These are phyloP conservation scores for Phoma sp. DNA, from an alignment of 2,329 filamentous ascomycete genomes.

Conservation along the genomic window DNA sequence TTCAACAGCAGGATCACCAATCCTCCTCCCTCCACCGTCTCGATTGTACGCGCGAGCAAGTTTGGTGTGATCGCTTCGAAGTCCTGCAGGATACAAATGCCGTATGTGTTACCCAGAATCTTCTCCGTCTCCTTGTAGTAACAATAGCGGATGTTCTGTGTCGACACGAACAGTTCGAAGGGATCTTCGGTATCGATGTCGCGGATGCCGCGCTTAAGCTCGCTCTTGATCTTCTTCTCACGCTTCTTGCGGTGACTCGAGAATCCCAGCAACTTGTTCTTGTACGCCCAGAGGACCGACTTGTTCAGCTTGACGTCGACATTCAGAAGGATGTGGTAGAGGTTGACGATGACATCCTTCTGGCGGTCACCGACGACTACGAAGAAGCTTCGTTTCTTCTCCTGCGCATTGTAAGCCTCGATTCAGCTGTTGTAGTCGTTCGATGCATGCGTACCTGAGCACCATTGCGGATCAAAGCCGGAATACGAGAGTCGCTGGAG, in stretches of 20 bases:
- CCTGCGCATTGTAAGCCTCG: conserved; percentile 50
- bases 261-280: conserved; percentile 94
- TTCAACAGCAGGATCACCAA: conserved; percentile 89
- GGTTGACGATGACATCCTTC: conserved; percentile 95
- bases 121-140: conserved; percentile 99
- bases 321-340: conserved; percentile 90
- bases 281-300: conserved; percentile 97
- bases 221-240: conserved; percentile 97
- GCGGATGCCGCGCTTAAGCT: conserved; percentile 92
- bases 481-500: conserved; percentile 47
- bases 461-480: conserved; percentile 50
- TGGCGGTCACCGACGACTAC: conserved; percentile 92
- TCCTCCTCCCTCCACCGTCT: conserved; percentile 96
- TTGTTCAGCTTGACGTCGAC: conserved; percentile 94
- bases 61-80: conserved; percentile 99
- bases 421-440: background rate
- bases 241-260: conserved; percentile 96
- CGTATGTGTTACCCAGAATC: conserved; percentile 96
- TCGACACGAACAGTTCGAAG: conserved; percentile 95
- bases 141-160: conserved; percentile 97
- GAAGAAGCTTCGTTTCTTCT: conserved; percentile 98
- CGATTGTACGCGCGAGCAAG: conserved; percentile 88
- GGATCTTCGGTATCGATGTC: conserved; percentile 93
- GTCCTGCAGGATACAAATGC: conserved; percentile 97
- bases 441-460: conserved; percentile 37